Evolutionary conservation across 345 rosid species (phyloP), one percentile per base, ranked within the genome.

Genomic region (Salix brachista): DNA sequence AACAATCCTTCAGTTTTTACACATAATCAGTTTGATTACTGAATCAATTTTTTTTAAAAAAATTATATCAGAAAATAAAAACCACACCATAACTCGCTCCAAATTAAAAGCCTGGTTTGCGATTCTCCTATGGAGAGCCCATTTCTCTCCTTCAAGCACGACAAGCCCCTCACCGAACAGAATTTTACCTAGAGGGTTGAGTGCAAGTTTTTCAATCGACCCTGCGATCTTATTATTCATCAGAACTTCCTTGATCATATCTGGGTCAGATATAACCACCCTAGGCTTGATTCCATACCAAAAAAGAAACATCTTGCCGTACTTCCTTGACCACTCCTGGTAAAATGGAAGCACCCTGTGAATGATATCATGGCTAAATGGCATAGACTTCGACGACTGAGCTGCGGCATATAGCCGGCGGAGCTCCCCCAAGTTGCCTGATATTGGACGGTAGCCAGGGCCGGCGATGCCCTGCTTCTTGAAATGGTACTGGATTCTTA

Each of bases 111-210:
- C 69, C n/a, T 41, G 61, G 32, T 39, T 62, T 16, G 39, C 28
- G 39, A 74, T 74, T 26, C 60, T 42, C 14, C 76, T 39, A 6
- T 74, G 77, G 14, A 62, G n/a, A 42, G 70, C 69, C 77, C 70
- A 64, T 74, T 64, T 37, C 14, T 74, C 60, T 12, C 58, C 77
- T 62, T 62, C 58, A 10, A 64, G 44, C 23, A 69, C 69, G 26
- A 25, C 12, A 62, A 64, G 77, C 60, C 77, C 77, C 18, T 74
- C 37, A 4, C 69, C 60, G 7, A 61, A 39, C 2, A 74, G 58
- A 54, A 25, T 2, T 56, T 64, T 62, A 23, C 36, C 23, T 32
- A 6, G 56, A 5, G 70, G 58, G 56, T 26, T 23, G 10, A 42
- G 34, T 14, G 30, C 52, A 65, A 62, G 56, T 32, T 62, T 74